Base-by-base conservation (phyloP, 140 eudicot genomes). In the Ambrosia hybrid region DNA sequence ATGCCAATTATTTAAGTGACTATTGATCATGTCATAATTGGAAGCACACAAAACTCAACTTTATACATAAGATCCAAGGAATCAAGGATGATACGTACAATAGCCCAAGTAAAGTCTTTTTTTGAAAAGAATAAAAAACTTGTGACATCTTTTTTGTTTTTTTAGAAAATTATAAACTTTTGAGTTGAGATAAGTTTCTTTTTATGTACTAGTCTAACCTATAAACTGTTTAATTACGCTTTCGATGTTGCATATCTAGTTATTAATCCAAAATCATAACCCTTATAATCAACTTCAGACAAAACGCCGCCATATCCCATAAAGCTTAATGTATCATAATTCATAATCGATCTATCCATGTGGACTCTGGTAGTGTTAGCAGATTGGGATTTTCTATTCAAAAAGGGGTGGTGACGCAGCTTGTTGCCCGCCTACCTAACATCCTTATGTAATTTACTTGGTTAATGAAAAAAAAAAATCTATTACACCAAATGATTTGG, bases 1-100 rank as follows among this genome's bases (percentile, higher is more conserved):
- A 39, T 39, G 1, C 51, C 62, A 51, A 76, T 76, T 45, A 48
- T 76, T 14, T 58, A 41, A 46, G 61, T 34, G 60, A 75, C 41
- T 46, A 45, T 66, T 43, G 51, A 53, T 55, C 16, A 41, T 38
- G 12, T 51, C 51, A 51, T 13, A 56, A 55, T 71, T 5, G 55
- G 56, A 66, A 43, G 21, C 46, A 56, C 9, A 26, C 43, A 26
- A 57, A 78, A 34, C 73, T 38, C 30, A 71, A 53, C 72, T 70
- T 77, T 51, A 49, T 16, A 15, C n/a, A 4, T 5, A 53, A 12
- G 53, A 43, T 71, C 53, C 73, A 71, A 63, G 6, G 33, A n/a
- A n/a, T n/a, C n/a, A n/a, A n/a, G n/a, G n/a, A n/a, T 65, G 41
- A 34, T 65, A 34, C 59, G n/a, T n/a, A n/a, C n/a, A 39, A 41